phyloP scores from a whole-genome alignment of 2,329 filamentous ascomycete genomes.

The Xylariaceae sp. region DNA sequence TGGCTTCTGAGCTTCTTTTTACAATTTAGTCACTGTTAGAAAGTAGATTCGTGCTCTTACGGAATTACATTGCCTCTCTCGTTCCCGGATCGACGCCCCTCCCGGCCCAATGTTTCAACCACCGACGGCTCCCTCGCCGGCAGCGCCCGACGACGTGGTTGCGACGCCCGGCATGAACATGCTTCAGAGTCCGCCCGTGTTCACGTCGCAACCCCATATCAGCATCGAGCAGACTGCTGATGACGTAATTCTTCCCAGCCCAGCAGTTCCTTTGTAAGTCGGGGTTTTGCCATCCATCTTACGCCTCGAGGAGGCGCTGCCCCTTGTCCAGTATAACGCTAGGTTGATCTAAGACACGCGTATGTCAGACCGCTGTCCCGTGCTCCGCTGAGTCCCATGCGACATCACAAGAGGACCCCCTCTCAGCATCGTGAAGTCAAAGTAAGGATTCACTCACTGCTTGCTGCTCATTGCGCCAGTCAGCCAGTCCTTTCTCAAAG shows the following conservation, averaged over 20 bases:
- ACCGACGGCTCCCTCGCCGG: constrained; percentile 14
- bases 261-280: constrained; percentile 41
- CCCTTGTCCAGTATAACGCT: background rate
- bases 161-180: constrained; percentile 9
- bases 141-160: constrained; percentile 4
- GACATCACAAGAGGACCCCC: constrained; percentile 54
- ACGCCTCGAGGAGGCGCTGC: background rate
- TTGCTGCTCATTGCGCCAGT: constrained; percentile 1
- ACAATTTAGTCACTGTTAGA: background rate
- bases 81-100: background rate
- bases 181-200: constrained; percentile 23
- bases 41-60: background rate
- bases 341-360: constrained; percentile 16
- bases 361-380: constrained; percentile 41
- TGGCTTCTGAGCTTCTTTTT: background rate
- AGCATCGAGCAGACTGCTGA: constrained; percentile 34
- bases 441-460: constrained; percentile 34
- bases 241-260: constrained; percentile 31
- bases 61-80: background rate
- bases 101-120: constrained; percentile 23
- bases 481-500: background rate
- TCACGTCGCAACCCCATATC: constrained; percentile 38
- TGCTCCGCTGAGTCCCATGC: constrained; percentile 45
- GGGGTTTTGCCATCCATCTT: background rate
- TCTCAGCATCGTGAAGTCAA: constrained; percentile 55